Base-by-base conservation (phyloP, 2,329 filamentous ascomycete species). In the Hypoxylon sp. region DNA sequence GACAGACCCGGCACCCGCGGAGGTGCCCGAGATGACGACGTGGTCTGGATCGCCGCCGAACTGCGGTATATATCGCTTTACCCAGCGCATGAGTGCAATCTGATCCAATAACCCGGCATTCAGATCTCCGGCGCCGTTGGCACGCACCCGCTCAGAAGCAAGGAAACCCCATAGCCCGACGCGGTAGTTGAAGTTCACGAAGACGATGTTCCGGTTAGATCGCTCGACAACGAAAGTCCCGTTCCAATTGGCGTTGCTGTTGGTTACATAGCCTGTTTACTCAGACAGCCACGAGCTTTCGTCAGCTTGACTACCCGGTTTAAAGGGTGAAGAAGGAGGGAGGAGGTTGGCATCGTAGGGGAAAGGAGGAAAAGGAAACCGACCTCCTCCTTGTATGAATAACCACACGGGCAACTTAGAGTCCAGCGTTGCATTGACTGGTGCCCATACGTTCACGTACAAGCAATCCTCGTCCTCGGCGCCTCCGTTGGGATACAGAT, bases 21-120 rank as follows among this genome's bases (percentile, higher is more conserved):
- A 89, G n/a, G 84, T 83, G 9, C 2, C 89, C 88, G 67, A 89
- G 85, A 91, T 84, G 0, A 89, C 85, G 30, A 91, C 85, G 68
- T 87, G 85, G 23, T 81, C 74, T 0, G 87, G 85, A 69, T 90
- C 84, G 0, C 89, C 89, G 6, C 88, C 86, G 66, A 89, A 89
- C 76, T 83, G 76, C 30, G 77, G 75, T 45, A 92, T 90, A 65
- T 92, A 80, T 36, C 83, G 78, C 72, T 87, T 82, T 0, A 91
- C 84, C 90, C 90, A 92, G 53, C 85, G 75, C 49, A 92, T 75
- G 2, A 86, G 80, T 25, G 86, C 82, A 17, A 88, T 82, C 77
- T 91, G 89, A 71, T 92, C 90, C 2, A 90, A 80, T 6, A 92
- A 76, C 0, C 90, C 90, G 1, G 80, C 87, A 73, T 92, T 92